A percentile compares a stretch with the other conserved stretches of the same genome.
phyloP scores from a whole-genome alignment of 352 stramenopile species.

The Globisporangium yorkense region DNA sequence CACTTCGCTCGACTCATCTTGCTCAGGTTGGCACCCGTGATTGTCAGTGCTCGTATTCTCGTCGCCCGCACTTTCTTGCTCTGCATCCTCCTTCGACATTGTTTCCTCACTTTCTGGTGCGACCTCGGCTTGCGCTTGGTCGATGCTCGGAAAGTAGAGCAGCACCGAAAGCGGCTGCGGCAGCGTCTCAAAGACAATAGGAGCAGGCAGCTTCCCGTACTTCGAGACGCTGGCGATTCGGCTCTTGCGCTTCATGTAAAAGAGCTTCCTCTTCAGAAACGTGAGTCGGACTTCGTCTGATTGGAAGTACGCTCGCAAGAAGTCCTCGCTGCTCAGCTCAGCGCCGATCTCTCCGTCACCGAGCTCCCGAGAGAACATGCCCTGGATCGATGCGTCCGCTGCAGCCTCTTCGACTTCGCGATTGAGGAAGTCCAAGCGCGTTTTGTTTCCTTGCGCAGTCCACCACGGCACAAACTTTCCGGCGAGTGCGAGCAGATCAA shows the following conservation, averaged over 20 bases:
- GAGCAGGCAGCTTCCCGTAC: conserved; percentile 38
- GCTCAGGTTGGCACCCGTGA: background rate
- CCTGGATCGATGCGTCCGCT: conserved; percentile 23
- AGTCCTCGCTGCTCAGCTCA: conserved; percentile 18
- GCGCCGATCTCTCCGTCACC: background rate
- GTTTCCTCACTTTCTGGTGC: conserved; percentile 8
- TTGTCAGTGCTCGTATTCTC: background rate
- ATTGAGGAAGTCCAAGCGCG: conserved; percentile 45
- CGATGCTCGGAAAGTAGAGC: conserved; percentile 29
- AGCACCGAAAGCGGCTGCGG: conserved; percentile 18
- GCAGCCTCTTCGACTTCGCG: conserved; percentile 43
- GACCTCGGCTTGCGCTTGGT: conserved; percentile 3
- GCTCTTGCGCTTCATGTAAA: conserved; percentile 32
- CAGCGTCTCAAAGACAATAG: conserved; percentile 39
- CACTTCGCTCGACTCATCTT: background rate
- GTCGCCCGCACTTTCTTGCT: conserved; percentile 11
- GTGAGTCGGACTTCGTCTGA: conserved; percentile 27
- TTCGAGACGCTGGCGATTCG: conserved; percentile 31
- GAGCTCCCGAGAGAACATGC: conserved; percentile 28
- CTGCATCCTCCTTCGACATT: conserved; percentile 8
- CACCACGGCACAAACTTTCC: conserved; percentile 58
- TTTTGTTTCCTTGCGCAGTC: conserved; percentile 33
- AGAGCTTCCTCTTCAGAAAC: conserved; percentile 52
- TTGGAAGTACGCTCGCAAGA: conserved; percentile 43
- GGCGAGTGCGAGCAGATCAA: conserved; percentile 41